These are phyloP conservation scores for Pseudocercospora pini-densiflorae DNA, from an alignment of 2,329 filamentous ascomycete species.

Conservation along the genomic window DNA sequence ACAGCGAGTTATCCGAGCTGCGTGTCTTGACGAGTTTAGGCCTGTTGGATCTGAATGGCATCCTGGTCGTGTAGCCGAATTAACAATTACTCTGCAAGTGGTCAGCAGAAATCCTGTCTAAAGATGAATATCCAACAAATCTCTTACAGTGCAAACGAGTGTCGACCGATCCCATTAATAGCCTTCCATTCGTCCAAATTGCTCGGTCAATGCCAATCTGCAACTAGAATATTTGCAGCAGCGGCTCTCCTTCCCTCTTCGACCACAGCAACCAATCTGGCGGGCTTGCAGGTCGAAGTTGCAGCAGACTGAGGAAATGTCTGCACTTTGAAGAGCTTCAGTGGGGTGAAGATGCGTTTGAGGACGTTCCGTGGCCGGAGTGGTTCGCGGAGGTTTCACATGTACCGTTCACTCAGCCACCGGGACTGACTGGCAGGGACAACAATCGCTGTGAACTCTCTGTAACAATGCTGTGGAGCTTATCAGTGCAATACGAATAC, in stretches of 20 bases:
- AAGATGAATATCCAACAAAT: neutral
- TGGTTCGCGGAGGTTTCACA: slow-evolving; percentile 1
- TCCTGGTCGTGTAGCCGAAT: slow-evolving; percentile 5
- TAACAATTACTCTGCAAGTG: neutral
- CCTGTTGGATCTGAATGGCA: slow-evolving; percentile 16
- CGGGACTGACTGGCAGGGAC: neutral
- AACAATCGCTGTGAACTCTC: neutral
- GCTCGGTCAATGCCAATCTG: neutral
- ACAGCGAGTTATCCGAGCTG: slow-evolving; percentile 11
- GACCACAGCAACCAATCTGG: neutral
- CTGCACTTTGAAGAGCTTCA: neutral
- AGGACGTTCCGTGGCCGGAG: neutral
- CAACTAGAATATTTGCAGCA: slow-evolving; percentile 4
- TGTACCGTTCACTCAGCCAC: slow-evolving; percentile 7
- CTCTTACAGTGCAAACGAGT: neutral
- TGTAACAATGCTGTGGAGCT: neutral
- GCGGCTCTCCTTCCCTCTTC: slow-evolving; percentile 1
- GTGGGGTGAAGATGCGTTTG: neutral
- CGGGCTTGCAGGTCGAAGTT: neutral
- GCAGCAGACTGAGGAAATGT: neutral
- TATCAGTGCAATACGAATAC: neutral
- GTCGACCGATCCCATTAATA: neutral
- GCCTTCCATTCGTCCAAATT: neutral
- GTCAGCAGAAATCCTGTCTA: neutral
- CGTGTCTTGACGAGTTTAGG: slow-evolving; percentile 18